phyloP scores from a whole-genome alignment of 1,139 yeast genomes.

The Hanseniaspora uvarum region DNA sequence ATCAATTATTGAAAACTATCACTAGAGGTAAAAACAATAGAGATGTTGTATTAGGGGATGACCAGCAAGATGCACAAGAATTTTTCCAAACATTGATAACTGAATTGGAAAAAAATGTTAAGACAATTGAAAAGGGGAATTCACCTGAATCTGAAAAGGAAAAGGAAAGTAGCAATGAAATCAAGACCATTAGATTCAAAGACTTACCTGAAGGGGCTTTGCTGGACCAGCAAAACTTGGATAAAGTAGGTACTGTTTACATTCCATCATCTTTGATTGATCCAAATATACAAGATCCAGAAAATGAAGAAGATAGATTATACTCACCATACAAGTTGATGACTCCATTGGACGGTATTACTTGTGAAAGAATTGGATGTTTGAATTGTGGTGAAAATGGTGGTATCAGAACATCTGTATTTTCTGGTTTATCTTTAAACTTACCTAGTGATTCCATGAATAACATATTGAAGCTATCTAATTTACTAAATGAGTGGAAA shows the following conservation, averaged over 20 bases:
- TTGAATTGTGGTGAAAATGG: constrained; percentile 85
- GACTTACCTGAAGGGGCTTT: constrained; percentile 30
- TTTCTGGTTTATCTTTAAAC: constrained; percentile 70
- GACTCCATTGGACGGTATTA: constrained; percentile 84
- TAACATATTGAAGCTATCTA: constrained; percentile 41
- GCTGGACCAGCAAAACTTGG: constrained; percentile 44
- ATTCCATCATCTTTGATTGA: constrained; percentile 67
- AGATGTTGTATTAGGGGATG: constrained; percentile 67
- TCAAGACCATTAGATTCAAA: constrained; percentile 25
- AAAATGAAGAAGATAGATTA: constrained; percentile 33
- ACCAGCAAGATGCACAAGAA: constrained; percentile 92
- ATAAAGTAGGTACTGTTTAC: constrained; percentile 50
- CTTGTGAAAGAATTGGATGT: constrained; percentile 83
- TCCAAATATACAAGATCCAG: constrained; percentile 41
- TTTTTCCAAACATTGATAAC: constrained; percentile 73
- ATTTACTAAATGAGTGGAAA: constrained; percentile 60
- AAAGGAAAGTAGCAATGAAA: constrained; percentile 14
- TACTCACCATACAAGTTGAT: constrained; percentile 45
- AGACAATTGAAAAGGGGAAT: constrained; percentile 19
- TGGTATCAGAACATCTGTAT: constrained; percentile 73
- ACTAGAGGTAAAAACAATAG: constrained; percentile 63
- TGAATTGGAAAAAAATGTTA: constrained; percentile 56
- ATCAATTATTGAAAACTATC: constrained; percentile 54
- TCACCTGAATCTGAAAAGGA: constrained; percentile 3
- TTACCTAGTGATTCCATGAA: constrained; percentile 41